Conservation (phyloP, 495 filamentous ascomycete genomes). For the Penicillium antarcticum region DNA sequence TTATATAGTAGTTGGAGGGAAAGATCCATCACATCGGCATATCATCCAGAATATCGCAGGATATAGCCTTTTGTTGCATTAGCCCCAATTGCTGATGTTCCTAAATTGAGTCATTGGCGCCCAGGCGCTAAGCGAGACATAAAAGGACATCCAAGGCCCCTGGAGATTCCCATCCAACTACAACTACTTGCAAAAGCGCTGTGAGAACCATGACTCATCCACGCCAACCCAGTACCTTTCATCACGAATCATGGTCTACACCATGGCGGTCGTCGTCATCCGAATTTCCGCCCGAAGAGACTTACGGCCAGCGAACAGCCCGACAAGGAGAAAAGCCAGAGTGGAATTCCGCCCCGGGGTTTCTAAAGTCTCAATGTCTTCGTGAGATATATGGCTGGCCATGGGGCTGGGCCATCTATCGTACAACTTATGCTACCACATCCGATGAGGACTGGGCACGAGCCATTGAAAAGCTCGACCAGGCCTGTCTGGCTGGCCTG, state of each 20-base stretch:
- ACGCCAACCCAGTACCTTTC: not conserved
- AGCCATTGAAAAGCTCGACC: constrained; percentile 1
- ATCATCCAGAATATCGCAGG: too few species aligned
- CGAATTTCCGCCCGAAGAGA: constrained; percentile 4
- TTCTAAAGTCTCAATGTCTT: not conserved
- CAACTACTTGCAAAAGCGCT: too few species aligned
- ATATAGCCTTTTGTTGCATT: too few species aligned
- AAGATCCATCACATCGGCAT: too few species aligned
- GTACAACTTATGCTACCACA: not conserved
- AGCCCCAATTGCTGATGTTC: too few species aligned
- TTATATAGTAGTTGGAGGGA: too few species aligned
- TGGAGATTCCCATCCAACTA: too few species aligned
- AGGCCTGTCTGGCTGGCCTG: not conserved
- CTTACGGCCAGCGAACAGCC: not conserved
- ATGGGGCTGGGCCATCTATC: not conserved
- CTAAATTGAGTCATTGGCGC: too few species aligned
- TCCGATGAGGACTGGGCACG: constrained; percentile 1
- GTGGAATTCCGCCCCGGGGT: not conserved
- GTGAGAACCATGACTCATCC: too few species aligned
- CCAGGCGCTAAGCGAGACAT: too few species aligned
- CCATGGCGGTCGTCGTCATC: constrained; percentile 7
- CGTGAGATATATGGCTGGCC: not conserved
- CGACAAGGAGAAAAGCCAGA: not conserved
- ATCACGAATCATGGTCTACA: constrained; percentile 4
- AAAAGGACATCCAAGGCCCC: too few species aligned